Evolutionary conservation across 208 protist genomes (phyloP).

Genomic region (Herpetomonas muscarum): DNA sequence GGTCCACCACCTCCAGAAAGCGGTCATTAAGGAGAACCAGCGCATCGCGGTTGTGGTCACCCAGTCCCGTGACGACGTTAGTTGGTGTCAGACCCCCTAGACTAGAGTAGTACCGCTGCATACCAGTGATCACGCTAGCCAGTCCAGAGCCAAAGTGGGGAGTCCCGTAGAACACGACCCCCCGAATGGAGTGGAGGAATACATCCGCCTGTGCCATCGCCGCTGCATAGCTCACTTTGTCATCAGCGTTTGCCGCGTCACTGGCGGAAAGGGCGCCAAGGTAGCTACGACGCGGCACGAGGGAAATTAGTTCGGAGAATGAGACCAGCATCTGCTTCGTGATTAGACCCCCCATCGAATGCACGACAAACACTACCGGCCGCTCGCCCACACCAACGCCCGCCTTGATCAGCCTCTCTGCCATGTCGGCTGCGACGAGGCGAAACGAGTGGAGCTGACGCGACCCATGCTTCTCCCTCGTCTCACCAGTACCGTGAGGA

Average conservation of each 20-base stretch:
- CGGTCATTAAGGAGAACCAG: conserved; percentile 41
- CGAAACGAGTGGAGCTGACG: conserved; percentile 29
- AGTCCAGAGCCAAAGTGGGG: conserved; percentile 68
- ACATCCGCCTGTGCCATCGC: conserved; percentile 9
- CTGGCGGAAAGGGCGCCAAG: background rate
- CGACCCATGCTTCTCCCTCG: background rate
- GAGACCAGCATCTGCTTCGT: conserved; percentile 59
- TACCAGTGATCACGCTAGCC: conserved; percentile 48
- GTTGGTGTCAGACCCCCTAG: conserved; percentile 51
- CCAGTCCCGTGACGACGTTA: conserved; percentile 44
- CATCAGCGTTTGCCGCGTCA: background rate
- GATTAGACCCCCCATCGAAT: conserved; percentile 68
- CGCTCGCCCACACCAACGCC: conserved; percentile 37
- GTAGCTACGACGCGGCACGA: conserved; percentile 7
- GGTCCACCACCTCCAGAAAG: conserved; percentile 48
- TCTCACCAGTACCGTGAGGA: background rate
- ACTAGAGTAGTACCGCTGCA: conserved; percentile 50
- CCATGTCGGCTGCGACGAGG: conserved; percentile 39
- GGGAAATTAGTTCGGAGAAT: conserved; percentile 19
- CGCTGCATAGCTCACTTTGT: conserved; percentile 4
- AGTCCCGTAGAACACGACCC: conserved; percentile 71
- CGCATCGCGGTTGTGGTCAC: conserved; percentile 50
- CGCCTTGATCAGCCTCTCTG: conserved; percentile 29
- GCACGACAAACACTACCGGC: conserved; percentile 57
- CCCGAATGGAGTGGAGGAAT: conserved; percentile 33